phyloP scores from a whole-genome alignment of 164 flowering plant species.

The Berberis vulgaris region DNA sequence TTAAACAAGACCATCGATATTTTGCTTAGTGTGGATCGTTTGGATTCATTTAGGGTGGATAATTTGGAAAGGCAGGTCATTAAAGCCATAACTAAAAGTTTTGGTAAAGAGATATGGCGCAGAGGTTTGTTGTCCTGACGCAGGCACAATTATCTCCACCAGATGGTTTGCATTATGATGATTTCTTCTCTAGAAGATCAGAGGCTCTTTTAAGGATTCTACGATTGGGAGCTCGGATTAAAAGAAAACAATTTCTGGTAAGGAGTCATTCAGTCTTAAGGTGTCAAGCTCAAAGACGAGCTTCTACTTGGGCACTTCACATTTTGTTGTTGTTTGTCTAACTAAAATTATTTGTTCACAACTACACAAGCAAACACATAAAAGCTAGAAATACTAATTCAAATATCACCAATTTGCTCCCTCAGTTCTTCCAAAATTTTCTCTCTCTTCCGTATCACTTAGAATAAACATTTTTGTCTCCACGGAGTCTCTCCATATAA shows the following conservation, averaged over 20 bases:
- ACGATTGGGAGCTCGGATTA: slow-evolving; percentile 50
- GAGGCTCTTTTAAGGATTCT: slow-evolving; percentile 68
- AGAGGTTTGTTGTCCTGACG: slow-evolving; percentile 75
- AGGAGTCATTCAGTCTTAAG: background rate
- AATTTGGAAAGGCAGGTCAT: slow-evolving; percentile 81
- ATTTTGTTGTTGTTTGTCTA: no score
- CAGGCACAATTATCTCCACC: slow-evolving; percentile 97
- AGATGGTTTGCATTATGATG: slow-evolving; percentile 75
- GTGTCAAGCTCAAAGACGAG: no score
- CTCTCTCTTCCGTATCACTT: no score
- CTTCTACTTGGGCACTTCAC: no score
- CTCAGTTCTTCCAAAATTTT: no score
- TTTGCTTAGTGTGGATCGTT: slow-evolving; percentile 85
- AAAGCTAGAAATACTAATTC: no score
- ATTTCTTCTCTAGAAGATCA: slow-evolving; percentile 64
- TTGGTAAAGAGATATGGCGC: slow-evolving; percentile 84
- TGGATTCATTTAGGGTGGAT: slow-evolving; percentile 92
- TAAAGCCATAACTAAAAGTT: slow-evolving; percentile 69
- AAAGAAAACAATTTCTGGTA: slow-evolving; percentile 49
- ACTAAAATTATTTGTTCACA: no score
- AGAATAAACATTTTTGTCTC: no score
- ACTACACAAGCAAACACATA: no score
- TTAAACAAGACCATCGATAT: slow-evolving; percentile 93
- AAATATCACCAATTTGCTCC: no score
- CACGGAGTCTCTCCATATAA: no score